Percentiles rank a stretch among this genome's conserved stretches.
phyloP scores from a whole-genome alignment of 345 rosid species.

The Zanthoxylum bungeanum region DNA sequence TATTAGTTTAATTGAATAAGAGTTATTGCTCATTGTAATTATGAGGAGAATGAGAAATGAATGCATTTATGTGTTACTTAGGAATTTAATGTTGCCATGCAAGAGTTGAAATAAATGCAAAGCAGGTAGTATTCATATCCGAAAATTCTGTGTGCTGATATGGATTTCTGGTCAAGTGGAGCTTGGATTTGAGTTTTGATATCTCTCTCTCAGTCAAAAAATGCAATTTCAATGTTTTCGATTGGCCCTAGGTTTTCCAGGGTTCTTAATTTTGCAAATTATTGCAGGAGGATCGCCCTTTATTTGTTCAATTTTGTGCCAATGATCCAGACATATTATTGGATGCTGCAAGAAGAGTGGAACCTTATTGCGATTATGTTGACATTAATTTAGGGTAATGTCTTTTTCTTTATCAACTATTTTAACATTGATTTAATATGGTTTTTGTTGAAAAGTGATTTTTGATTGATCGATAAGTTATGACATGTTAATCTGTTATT shows the following conservation, averaged over 20 bases:
- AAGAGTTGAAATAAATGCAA: neutral
- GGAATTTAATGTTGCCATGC: neutral
- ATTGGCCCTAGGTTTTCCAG: no score
- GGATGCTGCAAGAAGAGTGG: constrained; percentile 81
- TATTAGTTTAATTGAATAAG: no score
- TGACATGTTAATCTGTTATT: no score
- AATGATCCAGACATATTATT: constrained; percentile 78
- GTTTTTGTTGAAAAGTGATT: neutral
- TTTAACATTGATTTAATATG: no score
- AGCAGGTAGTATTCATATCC: neutral
- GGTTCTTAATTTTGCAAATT: neutral
- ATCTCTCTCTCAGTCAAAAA: neutral
- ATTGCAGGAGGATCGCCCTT: constrained; percentile 90
- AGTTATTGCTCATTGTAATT: no score
- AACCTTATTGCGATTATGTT: constrained; percentile 79
- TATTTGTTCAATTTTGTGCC: constrained; percentile 95
- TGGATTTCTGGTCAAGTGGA: neutral
- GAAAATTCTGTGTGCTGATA: neutral
- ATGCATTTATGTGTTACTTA: neutral
- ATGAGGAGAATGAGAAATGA: neutral
- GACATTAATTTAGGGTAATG: constrained; percentile 91
- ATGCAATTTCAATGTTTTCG: neutral
- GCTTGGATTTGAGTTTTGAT: neutral
- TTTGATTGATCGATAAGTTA: neutral
- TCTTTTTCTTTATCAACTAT: neutral